Base-by-base conservation (phyloP, 2,329 filamentous ascomycete species). In the Aspergillus oerlinghausenensis region DNA sequence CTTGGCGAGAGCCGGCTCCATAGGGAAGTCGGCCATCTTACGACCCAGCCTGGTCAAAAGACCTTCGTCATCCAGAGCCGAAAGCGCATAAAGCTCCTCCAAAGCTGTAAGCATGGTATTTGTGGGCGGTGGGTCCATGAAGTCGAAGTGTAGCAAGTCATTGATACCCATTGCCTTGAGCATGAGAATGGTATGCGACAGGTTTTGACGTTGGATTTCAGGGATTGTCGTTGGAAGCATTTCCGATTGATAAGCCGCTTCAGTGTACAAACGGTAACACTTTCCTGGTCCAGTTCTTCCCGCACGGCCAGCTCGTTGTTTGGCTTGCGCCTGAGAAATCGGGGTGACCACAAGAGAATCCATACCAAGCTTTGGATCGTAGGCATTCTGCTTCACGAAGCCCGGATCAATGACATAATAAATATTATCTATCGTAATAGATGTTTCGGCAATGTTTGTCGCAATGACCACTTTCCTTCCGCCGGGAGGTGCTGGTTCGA, bases 151-250 rank as follows among this genome's bases (percentile, higher is more conserved):
- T 11, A 99, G 82, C 1, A 99, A 80, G 70, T 99, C 94, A 69
- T 99, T 97, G 74, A 99, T 97, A 3, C 95, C 94, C 92, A 99
- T 97, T 0, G 94, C 94, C 72, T 99, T 99, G 51, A 99, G 83
- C 89, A 97, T 96, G 49, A 99, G 82, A 72, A 99, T 97, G 0
- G 93, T 97, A 64, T 89, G 87, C 0, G 91, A 89, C 53, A 99
- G 71, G 67, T 99, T 99, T 72, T 97, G 91, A 1, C 94, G 84
- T 70, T 99, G 94, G 52, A 99, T 99, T 67, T 97, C 94, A 0
- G 94, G 94, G 29, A 97, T 95, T 0, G 92, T 92, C 0, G 92
- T 97, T 0, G 94, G 93, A 57, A 97, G 77, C 92, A 99, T 97
- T 74, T 99, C 95, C 0, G 90, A 92, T 70, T 97, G 91, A 71